phyloP scores from a whole-genome alignment of 2,329 filamentous ascomycete genomes.

The Cladorrhinum sp. region DNA sequence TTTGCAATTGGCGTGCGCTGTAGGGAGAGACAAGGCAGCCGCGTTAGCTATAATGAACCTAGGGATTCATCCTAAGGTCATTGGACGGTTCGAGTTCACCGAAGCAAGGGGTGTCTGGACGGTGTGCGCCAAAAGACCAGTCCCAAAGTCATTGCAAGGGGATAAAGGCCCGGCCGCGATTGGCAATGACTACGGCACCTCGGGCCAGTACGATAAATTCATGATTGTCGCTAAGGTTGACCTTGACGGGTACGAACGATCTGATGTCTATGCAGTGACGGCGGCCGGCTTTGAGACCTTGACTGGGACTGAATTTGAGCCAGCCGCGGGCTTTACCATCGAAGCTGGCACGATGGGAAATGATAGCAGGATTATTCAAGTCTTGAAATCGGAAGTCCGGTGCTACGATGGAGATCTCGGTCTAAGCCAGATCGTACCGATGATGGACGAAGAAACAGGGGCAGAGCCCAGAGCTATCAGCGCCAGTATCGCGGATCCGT shows the following conservation, averaged over 20 bases:
- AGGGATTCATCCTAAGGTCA: slow-evolving; percentile 69
- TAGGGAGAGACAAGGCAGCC: slow-evolving; percentile 64
- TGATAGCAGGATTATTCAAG: slow-evolving; percentile 79
- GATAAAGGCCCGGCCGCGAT: slow-evolving; percentile 49
- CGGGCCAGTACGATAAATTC: slow-evolving; percentile 69
- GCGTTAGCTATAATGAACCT: slow-evolving; percentile 74
- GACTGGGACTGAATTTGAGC: slow-evolving; percentile 85
- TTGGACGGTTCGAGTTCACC: slow-evolving; percentile 68
- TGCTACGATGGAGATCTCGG: slow-evolving; percentile 89
- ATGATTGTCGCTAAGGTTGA: slow-evolving; percentile 77
- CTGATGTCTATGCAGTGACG: slow-evolving; percentile 74
- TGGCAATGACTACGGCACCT: slow-evolving; percentile 53
- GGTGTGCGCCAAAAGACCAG: slow-evolving; percentile 64
- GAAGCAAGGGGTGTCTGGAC: slow-evolving; percentile 79
- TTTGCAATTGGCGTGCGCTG: slow-evolving; percentile 57
- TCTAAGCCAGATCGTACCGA: slow-evolving; percentile 85
- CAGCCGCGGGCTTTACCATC: slow-evolving; percentile 80
- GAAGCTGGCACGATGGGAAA: slow-evolving; percentile 81
- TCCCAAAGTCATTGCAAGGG: slow-evolving; percentile 57
- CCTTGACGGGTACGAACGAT: slow-evolving; percentile 68
- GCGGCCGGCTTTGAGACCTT: slow-evolving; percentile 71
- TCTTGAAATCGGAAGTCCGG: slow-evolving; percentile 80
- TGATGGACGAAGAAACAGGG: slow-evolving; percentile 86
- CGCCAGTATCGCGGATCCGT: slow-evolving; percentile 83
- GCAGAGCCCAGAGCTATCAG: slow-evolving; percentile 74